phyloP scores from a whole-genome alignment of 1,284 basidiomycete genomes.

The Uromyces viciae-fabae region DNA sequence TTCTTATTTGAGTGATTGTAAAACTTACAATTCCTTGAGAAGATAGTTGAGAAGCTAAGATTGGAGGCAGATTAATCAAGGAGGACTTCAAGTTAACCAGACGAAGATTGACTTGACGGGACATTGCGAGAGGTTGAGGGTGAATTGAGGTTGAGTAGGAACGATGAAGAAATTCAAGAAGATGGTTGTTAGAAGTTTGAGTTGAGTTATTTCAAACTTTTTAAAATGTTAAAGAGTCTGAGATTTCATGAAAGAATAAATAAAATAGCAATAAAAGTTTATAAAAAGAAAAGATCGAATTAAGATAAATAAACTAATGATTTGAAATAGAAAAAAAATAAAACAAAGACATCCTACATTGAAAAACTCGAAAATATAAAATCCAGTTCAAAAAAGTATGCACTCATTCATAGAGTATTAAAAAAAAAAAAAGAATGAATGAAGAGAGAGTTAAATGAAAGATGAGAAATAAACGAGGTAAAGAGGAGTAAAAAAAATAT shows the following conservation, averaged over 20 bases:
- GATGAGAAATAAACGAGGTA: not conserved
- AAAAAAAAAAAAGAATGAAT: not conserved
- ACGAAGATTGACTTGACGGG: slow-evolving; percentile 33
- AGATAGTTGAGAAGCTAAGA: slow-evolving; percentile 30
- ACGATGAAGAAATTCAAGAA: too few relatives aligned
- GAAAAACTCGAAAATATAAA: not conserved
- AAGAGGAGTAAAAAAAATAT: not conserved
- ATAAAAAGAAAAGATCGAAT: too few relatives aligned
- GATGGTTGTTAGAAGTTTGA: too few relatives aligned
- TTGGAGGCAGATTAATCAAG: slow-evolving; percentile 31
- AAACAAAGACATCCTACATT: too few relatives aligned
- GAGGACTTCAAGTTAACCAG: slow-evolving; percentile 14
- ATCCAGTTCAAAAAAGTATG: not conserved
- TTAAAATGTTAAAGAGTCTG: too few relatives aligned
- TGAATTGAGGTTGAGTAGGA: too few relatives aligned
- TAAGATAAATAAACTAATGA: too few relatives aligned
- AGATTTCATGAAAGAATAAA: too few relatives aligned
- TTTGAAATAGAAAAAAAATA: too few relatives aligned
- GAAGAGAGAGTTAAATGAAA: not conserved
- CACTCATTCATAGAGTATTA: not conserved
- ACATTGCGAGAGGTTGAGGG: slow-evolving; percentile 3
- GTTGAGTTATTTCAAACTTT: too few relatives aligned
- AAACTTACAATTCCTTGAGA: slow-evolving; percentile 31
- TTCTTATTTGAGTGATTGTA: not conserved
- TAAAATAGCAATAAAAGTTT: too few relatives aligned